These are phyloP conservation scores for Tothia fuscella DNA, from an alignment of 2,329 filamentous ascomycete genomes.

Conservation along the genomic window DNA sequence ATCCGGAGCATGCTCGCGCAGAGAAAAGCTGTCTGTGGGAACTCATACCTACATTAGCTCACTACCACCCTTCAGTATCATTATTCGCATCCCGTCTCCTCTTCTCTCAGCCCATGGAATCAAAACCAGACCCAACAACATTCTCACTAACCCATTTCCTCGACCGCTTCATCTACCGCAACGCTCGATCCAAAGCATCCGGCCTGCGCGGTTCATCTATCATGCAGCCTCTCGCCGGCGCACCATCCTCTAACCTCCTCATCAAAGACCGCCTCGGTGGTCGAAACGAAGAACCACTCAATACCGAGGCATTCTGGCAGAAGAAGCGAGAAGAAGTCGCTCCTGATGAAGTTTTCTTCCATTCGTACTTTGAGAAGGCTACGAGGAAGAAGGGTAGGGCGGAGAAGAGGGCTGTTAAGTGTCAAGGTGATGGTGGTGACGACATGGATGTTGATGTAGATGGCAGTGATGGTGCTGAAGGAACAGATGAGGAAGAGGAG, in stretches of 20 bases:
- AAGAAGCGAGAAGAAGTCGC: conserved; percentile 75
- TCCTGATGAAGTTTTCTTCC: conserved; percentile 94
- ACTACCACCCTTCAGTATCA: conserved; percentile 89
- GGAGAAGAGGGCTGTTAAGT: conserved; percentile 27
- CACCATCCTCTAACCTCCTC: conserved; percentile 47
- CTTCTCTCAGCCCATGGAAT: conserved; percentile 53
- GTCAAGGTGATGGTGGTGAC: conserved; percentile 28
- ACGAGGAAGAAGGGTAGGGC: conserved; percentile 44
- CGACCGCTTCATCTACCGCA: conserved; percentile 96
- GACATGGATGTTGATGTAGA: conserved; percentile 42
- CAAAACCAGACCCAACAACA: conserved; percentile 81
- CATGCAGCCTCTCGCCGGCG: conserved; percentile 81
- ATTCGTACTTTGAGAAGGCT: conserved; percentile 74
- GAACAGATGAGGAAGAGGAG: conserved; percentile 50
- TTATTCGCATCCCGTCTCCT: conserved; percentile 68
- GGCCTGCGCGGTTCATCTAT: conserved; percentile 69
- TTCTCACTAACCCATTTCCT: conserved; percentile 92
- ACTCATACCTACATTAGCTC: conserved; percentile 62
- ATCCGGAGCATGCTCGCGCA: conserved; percentile 88
- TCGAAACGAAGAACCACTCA: conserved; percentile 55
- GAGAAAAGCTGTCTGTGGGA: conserved; percentile 92
- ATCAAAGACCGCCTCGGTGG: conserved; percentile 45
- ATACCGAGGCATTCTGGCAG: conserved; percentile 82
- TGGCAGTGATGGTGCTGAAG: conserved; percentile 17
- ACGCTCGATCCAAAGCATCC: conserved; percentile 56